A percentile compares a stretch with the other conserved stretches of the same genome.
These are phyloP conservation scores for Arthroderma sp. DNA, from an alignment of 2,329 filamentous ascomycete species.

Conservation along the genomic window DNA sequence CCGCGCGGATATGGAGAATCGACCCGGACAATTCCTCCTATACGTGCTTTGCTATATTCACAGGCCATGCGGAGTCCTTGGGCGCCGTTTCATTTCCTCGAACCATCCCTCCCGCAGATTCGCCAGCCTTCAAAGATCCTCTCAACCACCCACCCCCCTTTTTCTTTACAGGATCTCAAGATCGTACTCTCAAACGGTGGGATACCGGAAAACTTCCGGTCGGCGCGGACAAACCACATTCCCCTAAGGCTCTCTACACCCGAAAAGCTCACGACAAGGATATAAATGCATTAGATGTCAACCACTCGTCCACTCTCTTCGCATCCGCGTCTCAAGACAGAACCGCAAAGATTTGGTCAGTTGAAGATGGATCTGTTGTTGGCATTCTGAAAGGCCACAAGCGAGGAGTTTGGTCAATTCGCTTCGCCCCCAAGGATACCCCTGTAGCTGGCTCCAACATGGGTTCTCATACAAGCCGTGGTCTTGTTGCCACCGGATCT, in stretches of 20 bases:
- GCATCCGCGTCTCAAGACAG: conserved; percentile 94
- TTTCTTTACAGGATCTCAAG: conserved; percentile 82
- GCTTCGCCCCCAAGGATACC: conserved; percentile 69
- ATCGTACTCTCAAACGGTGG: conserved; percentile 92
- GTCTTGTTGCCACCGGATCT: conserved; percentile 75
- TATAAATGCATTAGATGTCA: conserved; percentile 86
- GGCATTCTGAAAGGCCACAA: conserved; percentile 87
- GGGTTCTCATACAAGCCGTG: conserved; percentile 57
- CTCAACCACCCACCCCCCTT: conserved; percentile 70
- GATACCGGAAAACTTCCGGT: conserved; percentile 50
- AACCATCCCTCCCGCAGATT: conserved; percentile 51
- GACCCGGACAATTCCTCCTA: conserved; percentile 64
- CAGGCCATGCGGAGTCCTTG: conserved; percentile 85
- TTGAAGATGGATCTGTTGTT: conserved; percentile 75
- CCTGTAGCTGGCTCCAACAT: conserved; percentile 63
- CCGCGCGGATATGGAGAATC: conserved; percentile 76
- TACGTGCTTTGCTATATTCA: conserved; percentile 67
- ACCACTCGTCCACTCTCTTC: conserved; percentile 62
- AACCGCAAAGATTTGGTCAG: conserved; percentile 92
- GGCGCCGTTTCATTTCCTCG: conserved; percentile 78
- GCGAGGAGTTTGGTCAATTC: conserved; percentile 89
- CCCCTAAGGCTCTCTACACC: conserved; percentile 56
- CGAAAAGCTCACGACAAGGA: conserved; percentile 97
- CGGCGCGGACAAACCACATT: conserved; percentile 18
- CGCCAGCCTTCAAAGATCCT: conserved; percentile 58